Base-by-base conservation (phyloP, 2,329 filamentous ascomycete species). In the Diatrype stigma region DNA sequence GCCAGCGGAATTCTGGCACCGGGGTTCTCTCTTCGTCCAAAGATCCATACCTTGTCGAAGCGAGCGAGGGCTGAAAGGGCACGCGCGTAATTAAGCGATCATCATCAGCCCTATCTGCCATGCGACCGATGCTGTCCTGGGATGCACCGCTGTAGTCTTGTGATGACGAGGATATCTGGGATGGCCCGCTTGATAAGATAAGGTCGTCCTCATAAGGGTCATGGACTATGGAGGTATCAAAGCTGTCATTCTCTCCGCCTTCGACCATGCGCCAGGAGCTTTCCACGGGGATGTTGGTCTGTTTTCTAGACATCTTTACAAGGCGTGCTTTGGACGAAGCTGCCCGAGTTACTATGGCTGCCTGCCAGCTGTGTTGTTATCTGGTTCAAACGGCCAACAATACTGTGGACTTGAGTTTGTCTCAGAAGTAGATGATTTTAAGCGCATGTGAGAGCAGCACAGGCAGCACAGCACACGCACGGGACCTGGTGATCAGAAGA, bases 201-300 rank as follows among this genome's bases (percentile, higher is more conserved):
- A 71, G 66, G 45, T 73, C 69, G 42, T 75, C 73, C 42, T 70
- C 69, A 34, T 66, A 65, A 28, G 76, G 63, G 32, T 74, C 71
- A 7, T 75, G 73, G 16, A 81, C 66, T 49, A 81, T 70, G 10
- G 75, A 75, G 6, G 79, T 81, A 57, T 81, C 80, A 62, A 83
- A 83, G 60, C 78, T 82, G 60, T 83, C 80, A 63, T 82, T 76
- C 50, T 82, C 80, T 60, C 74, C 69, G 49, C 77, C 79, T 51
- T 84, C 80, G 12, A 84, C 79, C 68, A 84, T 73, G 58, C 80
- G 80, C 80, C 80, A 84, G 19, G 80, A 83, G 56, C 76, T 74
- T 55, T 80, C 77, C 40, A 80, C 70, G 34, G 73, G 73, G 16
- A 74, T 61, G 16, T 56, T 49, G 17, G 54, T 52, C 48, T 54